Evolutionary conservation across 1,284 basidiomycete genomes (phyloP), one percentile per base, ranked within the genome.

Genomic region (Marasmius fiardii): DNA sequence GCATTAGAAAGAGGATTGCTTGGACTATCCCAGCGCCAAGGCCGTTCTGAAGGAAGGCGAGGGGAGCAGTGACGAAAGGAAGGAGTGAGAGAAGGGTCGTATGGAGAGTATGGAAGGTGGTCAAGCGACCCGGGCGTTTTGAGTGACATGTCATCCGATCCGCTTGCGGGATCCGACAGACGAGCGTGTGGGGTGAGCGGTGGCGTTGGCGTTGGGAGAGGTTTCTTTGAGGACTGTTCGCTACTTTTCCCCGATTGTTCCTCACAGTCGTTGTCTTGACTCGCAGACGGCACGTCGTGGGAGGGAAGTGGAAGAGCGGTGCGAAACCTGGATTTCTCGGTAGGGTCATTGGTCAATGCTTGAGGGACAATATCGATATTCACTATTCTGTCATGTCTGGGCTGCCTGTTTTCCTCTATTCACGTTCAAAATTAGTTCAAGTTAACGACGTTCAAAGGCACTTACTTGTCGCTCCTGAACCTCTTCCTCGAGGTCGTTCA

Each of bases 11-110:
- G 69, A 2, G 88, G 85, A 64, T 88, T 84, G 53, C 83, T 85
- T 20, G 85, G 85, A 63, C 85, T 87, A 16, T 83, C 81, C 65
- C 82, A 90, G 35, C 85, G 80, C 88, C 88, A 90, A 4, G 88
- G 87, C 57, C 88, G 86, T 60, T 87, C 83, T 18, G 82, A 85
- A 6, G 86, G 85, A 20, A 85, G 76, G 6, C 80, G 84, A 0
- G 83, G 79, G 11, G 87, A 84, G 6, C 86, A 88, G 65, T 90
- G 87, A 43, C 85, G 82, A 68, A 89, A 90, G 4, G 86, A 79
- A 0, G 88, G 88, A 0, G 88, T 89, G 31, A 79, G 70, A 10
- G 80, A 75, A 34, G 88, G 88, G 63, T 90, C 79, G 58, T 90
- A 90, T 1, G 88, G 88, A 1, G 88, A 88, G 58, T 81, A 74